Evolutionary conservation across 1,284 basidiomycete genomes (phyloP), one percentile per base, ranked within the genome.

Genomic region (Pisolithus thermaeus): DNA sequence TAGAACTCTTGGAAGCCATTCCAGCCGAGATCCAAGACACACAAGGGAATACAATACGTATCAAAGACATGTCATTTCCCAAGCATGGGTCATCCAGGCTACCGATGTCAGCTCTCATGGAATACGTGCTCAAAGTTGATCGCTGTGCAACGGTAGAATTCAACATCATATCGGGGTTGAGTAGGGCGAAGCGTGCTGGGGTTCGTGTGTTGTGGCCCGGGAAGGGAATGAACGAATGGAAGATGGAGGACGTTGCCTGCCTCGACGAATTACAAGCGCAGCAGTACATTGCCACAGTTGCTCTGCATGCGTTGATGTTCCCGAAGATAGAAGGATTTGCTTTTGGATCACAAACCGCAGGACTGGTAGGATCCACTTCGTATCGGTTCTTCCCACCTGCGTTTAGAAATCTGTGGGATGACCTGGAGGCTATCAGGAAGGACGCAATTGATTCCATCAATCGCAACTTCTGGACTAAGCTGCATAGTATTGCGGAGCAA

Each of bases 371-470:
- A 42, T 74, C 72, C 47, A 84, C 84, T 1, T 84, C 80, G 54
- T 87, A 87, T 64, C 75, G 89, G 56, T 65, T 82, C 9, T 75
- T 99, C 22, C 92, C 94, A n/a, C 75, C 86, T 0, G 78, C 81
- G 9, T 97, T 87, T 66, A 80, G 93, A 52, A 90, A 94, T 62
- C 73, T 98, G 37, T 99, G 97, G 97, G 89, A 93, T 53, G 92
- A 97, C 69, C 73, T 98, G 22, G 92, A 95, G 61, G 67, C 64
- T 5, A 70, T 73, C 28, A 76, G 90, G 54, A 89, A 86, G 60
- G 60, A 67, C 8, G 73, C 74, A 41, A 83, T 88, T 47, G 83
- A 93, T 54, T 68, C 65, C 18, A 76, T 74, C 36, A 92, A 93
- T 63, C 75, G 90, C 28, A 70, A 69, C 8, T 68, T 82, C 1